Percentiles rank a stretch among this genome's conserved stretches.
Conservation (phyloP, 495 filamentous ascomycete species). For the Schizothecium vesticola region DNA sequence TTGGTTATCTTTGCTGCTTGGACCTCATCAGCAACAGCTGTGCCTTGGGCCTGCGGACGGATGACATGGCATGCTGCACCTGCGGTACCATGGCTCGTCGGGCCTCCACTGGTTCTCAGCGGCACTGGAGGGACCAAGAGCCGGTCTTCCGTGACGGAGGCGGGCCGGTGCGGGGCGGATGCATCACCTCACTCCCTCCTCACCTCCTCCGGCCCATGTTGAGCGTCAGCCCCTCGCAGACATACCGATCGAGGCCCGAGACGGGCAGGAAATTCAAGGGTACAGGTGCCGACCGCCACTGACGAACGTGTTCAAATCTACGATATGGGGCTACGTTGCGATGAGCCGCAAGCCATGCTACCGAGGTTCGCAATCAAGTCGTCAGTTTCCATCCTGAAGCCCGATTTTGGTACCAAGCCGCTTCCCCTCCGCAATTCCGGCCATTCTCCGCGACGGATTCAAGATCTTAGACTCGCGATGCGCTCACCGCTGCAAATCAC, state of each 20-base stretch:
- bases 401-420: background rate
- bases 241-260: background rate
- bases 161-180: background rate
- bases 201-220: background rate
- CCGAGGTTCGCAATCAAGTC: background rate
- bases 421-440: background rate
- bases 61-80: background rate
- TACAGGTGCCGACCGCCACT: background rate
- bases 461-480: background rate
- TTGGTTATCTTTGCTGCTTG: background rate
- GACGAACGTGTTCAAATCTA: background rate
- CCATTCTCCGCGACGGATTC: background rate
- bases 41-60: background rate
- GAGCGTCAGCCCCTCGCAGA: background rate
- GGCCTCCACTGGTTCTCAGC: background rate
- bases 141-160: background rate
- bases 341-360: background rate
- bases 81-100: background rate
- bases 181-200: background rate
- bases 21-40: background rate
- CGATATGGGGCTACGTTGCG: background rate
- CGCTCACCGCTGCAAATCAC: background rate
- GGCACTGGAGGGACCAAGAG: background rate
- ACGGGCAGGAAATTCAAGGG: background rate
- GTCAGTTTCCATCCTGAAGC: background rate